phyloP scores from a whole-genome alignment of 805 yeast species.

The Kodamaea nitidulidarum region DNA sequence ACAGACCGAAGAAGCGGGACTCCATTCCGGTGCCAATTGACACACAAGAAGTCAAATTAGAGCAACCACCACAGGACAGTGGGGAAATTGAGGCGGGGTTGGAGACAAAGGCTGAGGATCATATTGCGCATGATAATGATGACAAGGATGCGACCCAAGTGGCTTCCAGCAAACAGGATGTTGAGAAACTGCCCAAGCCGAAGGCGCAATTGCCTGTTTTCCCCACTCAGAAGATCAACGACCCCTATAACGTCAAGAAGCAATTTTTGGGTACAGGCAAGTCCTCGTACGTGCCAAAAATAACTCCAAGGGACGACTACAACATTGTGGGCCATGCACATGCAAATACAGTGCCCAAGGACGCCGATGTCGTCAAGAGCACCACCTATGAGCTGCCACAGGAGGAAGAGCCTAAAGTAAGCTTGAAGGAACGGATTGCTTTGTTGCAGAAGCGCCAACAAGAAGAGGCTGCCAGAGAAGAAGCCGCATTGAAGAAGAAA shows the following conservation, averaged over 20 bases:
- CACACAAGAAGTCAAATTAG: too few species aligned
- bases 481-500: constrained; percentile 50
- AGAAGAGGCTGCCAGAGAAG: constrained; percentile 73
- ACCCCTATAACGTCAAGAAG: constrained; percentile 50
- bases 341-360: constrained; percentile 20
- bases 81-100: too few species aligned
- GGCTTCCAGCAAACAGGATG: too few species aligned
- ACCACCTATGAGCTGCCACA: constrained; percentile 19
- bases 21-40: background rate
- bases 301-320: constrained; percentile 38
- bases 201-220: constrained; percentile 20
- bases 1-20: constrained; percentile 6
- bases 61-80: too few species aligned
- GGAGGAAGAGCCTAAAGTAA: constrained; percentile 62
- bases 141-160: too few species aligned
- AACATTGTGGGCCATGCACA: constrained; percentile 27
- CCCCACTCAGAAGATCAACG: constrained; percentile 33
- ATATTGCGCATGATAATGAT: too few species aligned
- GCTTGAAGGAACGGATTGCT: constrained; percentile 83
- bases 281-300: constrained; percentile 55
- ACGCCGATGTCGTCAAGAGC: constrained; percentile 23
- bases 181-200: too few species aligned
- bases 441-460: constrained; percentile 75
- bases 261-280: constrained; percentile 54
- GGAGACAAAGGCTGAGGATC: too few species aligned